Conservation (phyloP, 371 early-diverging fungal species). For the Apophysomyces elegans region DNA sequence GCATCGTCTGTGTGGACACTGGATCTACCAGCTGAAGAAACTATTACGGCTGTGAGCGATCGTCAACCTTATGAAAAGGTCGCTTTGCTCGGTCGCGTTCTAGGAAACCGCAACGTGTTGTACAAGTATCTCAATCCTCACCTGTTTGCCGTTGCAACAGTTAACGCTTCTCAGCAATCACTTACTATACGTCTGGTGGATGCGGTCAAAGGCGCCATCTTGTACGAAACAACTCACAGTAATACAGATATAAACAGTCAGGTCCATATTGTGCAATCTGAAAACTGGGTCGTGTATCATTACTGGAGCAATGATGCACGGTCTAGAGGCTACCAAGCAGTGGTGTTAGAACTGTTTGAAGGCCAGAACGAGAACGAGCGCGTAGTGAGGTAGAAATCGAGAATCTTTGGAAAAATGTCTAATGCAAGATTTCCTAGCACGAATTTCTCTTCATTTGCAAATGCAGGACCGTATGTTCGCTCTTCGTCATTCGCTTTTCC, state of each 20-base stretch:
- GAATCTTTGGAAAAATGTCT: background rate
- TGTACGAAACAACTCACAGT: conserved; percentile 71
- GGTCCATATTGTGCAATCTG: conserved; percentile 72
- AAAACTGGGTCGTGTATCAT: conserved; percentile 90
- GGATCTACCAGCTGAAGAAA: conserved; percentile 63
- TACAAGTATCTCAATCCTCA: conserved; percentile 98
- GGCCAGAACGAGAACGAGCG: conserved; percentile 76
- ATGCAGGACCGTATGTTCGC: conserved; percentile 72
- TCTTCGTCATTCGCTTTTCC: conserved; percentile 80
- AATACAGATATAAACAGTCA: conserved; percentile 64
- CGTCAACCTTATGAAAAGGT: conserved; percentile 56
- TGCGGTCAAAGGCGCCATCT: conserved; percentile 81
- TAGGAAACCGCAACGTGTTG: conserved; percentile 91
- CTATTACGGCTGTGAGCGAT: conserved; percentile 51
- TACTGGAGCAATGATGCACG: conserved; percentile 81
- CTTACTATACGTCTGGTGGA: conserved; percentile 80
- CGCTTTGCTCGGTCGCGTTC: conserved; percentile 89
- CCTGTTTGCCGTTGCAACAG: conserved; percentile 70
- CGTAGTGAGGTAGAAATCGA: conserved; percentile 59
- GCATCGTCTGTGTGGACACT: conserved; percentile 64
- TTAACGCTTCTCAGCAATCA: conserved; percentile 26
- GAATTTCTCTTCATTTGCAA: conserved; percentile 76
- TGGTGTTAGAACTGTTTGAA: conserved; percentile 87
- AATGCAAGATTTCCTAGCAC: conserved; percentile 34
- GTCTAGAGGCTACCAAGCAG: conserved; percentile 61